Evolutionary conservation across 78 protist genomes (phyloP), one percentile per base, ranked within the genome.

Genomic region (Cavenderia fasciculata): DNA sequence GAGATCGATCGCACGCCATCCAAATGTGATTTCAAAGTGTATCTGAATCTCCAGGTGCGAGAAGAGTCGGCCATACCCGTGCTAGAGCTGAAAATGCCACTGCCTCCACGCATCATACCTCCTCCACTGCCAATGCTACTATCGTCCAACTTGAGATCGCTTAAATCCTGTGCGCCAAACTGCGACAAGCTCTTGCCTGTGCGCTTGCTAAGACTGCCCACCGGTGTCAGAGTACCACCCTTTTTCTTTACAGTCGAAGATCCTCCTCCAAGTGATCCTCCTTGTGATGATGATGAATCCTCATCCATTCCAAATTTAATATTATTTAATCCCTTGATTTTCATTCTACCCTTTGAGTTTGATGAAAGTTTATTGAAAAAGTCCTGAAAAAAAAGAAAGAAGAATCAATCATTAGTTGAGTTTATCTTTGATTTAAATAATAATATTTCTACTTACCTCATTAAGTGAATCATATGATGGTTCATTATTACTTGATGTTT

Each of bases 1-100:
- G 47, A 56, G 23, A 93, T 52, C 19, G 95, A 62, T 7, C 95
- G 84, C 4, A 93, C 91, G 4, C 93, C 87, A 59, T 93, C 94
- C 25, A 93, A 65, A 56, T 93, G 95, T 10, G 86, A 72, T 56
- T 74, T 69, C 40, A 93, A 56, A 18, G 90, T 29, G 46, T 56
- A 41, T 40, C 75, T 87, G 21, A 25, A 54, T 44, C 74, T 76
- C 94, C 94, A 87, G 12, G 31, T 36, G 21, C 86, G 19, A 10
- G 82, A 41, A 16, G 89, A 82, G 36, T 75, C 86, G 25, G 41
- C 25, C 23, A 34, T 4, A 23, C 38, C 65, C 0, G 23, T 56
- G 7, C 8, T 19, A 5, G 68, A 59, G n/a, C n/a, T n/a, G n/a
- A n/a, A n/a, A n/a, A n/a, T n/a, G n/a, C n/a, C n/a, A n/a, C n/a